phyloP scores from a whole-genome alignment of 148 eudicot species.

The Persicaria maculosa region DNA sequence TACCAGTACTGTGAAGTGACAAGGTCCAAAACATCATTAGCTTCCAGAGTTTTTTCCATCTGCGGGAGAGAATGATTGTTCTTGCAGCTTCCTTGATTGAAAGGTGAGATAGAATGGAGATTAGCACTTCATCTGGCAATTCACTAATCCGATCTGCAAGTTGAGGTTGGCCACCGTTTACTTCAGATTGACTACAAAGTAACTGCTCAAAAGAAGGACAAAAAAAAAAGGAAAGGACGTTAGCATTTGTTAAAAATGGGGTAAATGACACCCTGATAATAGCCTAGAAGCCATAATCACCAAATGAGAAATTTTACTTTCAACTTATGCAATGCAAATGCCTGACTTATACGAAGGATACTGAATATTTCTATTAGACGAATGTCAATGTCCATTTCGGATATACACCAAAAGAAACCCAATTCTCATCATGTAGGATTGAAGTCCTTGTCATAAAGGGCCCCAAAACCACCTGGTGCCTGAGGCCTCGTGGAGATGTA shows the following conservation, averaged over 20 bases:
- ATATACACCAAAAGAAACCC: too few relatives aligned
- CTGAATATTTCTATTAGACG: neutral
- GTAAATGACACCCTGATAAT: neutral
- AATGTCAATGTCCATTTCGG: neutral
- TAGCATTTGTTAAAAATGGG: neutral
- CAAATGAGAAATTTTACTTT: neutral
- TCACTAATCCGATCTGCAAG: conserved; percentile 4
- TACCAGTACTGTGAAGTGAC: conserved; percentile 2
- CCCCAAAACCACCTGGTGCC: too few relatives aligned
- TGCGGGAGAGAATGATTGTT: neutral
- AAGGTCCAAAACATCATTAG: conserved; percentile 7
- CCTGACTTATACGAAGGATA: neutral
- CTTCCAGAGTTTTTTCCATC: conserved; percentile 15
- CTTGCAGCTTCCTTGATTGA: conserved; percentile 10
- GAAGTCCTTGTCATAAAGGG: too few relatives aligned
- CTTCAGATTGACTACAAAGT: neutral
- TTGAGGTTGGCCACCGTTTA: neutral
- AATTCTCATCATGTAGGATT: too few relatives aligned
- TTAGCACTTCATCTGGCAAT: conserved; percentile 9
- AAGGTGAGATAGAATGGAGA: conserved; percentile 2
- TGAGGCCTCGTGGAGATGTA: too few relatives aligned
- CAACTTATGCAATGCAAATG: neutral
- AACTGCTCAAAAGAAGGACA: neutral
- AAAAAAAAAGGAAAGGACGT: neutral
- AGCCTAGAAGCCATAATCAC: neutral